Evolutionary conservation across 2,329 filamentous ascomycete species (phyloP), one percentile per base, ranked within the genome.

Genomic region (Colletotrichum abscissum): DNA sequence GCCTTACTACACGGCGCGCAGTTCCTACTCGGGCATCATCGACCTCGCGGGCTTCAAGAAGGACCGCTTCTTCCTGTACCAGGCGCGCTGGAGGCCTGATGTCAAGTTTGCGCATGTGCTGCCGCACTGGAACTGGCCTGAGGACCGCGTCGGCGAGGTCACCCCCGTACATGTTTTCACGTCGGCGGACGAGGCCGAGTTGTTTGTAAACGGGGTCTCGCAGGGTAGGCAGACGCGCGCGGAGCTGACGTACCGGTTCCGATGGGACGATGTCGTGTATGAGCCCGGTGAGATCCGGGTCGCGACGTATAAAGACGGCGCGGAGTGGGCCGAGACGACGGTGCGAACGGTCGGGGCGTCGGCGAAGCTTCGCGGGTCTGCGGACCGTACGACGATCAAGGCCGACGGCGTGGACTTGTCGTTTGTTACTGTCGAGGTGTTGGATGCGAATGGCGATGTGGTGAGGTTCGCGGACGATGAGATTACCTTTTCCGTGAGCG

Each of bases 1-100:
- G 9, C 86, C 87, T 0, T 89, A 86, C 76, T 80, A 86, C 74
- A 66, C 77, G 1, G 80, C 86, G 5, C 85, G 87, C 12, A 88
- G 85, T 77, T 87, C 86, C 1, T 90, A 90, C 77, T 90, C 86
- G 58, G 88, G 88, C 11, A 89, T 90, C 70, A 83, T 90, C 35
- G 88, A 90, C 67, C 80, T 90, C 7, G 88, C 88, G 0, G 88
- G 88, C 0, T 90, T 90, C 79, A 83, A 82, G 68, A 90, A 90
- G 78, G 88, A 90, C 71, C 82, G 88, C 1, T 90, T 86, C 78
- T 89, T 84, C 74, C 76, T 90, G 4, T 90, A 90, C 73, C 88
- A 90, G 76, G 78, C 87, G 0, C 84, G 87, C 8, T 90, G 88
- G 89, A 80, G 84, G 3, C 81, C 88, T 0, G 84, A 87, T 19